Evolutionary conservation across 192 early-diverging fungal species (phyloP).

Genomic region (Radiomyces spectabilis): DNA sequence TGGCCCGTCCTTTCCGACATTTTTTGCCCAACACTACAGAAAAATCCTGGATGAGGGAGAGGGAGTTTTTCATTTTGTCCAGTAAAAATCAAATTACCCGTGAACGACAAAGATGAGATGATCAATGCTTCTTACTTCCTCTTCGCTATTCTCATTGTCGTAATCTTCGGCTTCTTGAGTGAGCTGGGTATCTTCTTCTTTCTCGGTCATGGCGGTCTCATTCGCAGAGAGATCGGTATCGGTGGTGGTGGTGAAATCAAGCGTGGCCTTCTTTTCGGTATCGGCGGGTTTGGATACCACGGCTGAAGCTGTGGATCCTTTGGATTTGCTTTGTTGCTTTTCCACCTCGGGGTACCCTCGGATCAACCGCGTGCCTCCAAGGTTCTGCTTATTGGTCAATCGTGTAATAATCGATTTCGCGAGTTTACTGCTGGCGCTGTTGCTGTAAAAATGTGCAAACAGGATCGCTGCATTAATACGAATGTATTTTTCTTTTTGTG

Average conservation of each 20-base stretch:
- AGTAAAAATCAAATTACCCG: constrained; percentile 27
- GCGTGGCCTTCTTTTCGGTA: too few species aligned
- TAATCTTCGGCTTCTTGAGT: constrained; percentile 47
- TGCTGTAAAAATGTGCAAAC: neutral
- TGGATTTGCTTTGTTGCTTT: constrained; percentile 29
- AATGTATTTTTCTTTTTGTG: neutral
- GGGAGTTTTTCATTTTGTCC: neutral
- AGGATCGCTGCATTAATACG: too few species aligned
- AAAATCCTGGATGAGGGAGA: neutral
- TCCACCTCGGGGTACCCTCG: constrained; percentile 73
- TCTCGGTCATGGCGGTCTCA: constrained; percentile 23
- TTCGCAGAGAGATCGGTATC: constrained; percentile 22
- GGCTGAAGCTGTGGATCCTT: constrained; percentile 1
- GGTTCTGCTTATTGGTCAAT: constrained; percentile 41
- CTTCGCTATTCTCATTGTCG: constrained; percentile 38
- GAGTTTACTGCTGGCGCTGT: constrained; percentile 26
- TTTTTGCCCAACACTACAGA: constrained; percentile 69
- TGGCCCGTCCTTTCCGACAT: constrained; percentile 50
- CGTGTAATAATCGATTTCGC: constrained; percentile 49
- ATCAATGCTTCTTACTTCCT: constrained; percentile 61
- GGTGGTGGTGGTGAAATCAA: constrained; percentile 13
- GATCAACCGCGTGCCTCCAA: constrained; percentile 63
- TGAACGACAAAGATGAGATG: constrained; percentile 82
- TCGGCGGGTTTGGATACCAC: neutral
- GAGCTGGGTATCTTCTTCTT: constrained; percentile 30